phyloP scores from a whole-genome alignment of 768 basidiomycete species.

The Kwoniella heveanensis region DNA sequence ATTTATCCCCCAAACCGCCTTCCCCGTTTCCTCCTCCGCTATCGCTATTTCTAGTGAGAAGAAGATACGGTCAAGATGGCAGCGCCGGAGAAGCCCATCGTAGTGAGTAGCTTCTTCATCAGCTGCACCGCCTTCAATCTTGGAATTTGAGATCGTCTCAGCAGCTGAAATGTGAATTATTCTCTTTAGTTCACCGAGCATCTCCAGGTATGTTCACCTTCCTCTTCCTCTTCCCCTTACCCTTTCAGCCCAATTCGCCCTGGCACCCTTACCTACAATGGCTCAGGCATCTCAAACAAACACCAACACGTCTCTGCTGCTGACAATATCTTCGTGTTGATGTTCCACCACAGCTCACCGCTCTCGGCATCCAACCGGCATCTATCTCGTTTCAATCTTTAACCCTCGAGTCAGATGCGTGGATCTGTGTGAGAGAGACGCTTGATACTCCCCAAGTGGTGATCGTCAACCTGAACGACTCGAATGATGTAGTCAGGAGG shows the following conservation, averaged over 20 bases:
- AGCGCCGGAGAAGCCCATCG: slow-evolving; percentile 50
- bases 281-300: background rate
- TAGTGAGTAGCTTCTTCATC: slow-evolving; percentile 36
- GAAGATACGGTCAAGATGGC: slow-evolving; percentile 13
- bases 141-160: too few relatives aligned
- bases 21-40: too few relatives aligned
- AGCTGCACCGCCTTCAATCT: too few relatives aligned
- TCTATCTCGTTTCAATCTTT: slow-evolving; percentile 97
- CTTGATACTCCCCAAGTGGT: slow-evolving; percentile 78
- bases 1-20: slow-evolving; percentile 3
- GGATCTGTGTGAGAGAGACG: slow-evolving; percentile 73
- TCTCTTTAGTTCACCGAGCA: slow-evolving; percentile 59
- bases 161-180: too few relatives aligned
- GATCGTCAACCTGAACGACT: slow-evolving; percentile 95
- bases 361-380: slow-evolving; percentile 90
- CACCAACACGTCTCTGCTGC: background rate
- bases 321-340: background rate
- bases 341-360: slow-evolving; percentile 68
- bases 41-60: background rate
- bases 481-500: slow-evolving; percentile 76
- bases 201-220: slow-evolving; percentile 54
- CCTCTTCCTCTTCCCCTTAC: background rate
- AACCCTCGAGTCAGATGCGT: slow-evolving; percentile 96
- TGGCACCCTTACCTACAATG: background rate
- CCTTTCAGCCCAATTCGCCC: background rate